Percentiles rank a stretch among this genome's conserved stretches.
These are phyloP conservation scores for Venturia oleaginea DNA, from an alignment of 2,329 filamentous ascomycete genomes.

Conservation along the genomic window DNA sequence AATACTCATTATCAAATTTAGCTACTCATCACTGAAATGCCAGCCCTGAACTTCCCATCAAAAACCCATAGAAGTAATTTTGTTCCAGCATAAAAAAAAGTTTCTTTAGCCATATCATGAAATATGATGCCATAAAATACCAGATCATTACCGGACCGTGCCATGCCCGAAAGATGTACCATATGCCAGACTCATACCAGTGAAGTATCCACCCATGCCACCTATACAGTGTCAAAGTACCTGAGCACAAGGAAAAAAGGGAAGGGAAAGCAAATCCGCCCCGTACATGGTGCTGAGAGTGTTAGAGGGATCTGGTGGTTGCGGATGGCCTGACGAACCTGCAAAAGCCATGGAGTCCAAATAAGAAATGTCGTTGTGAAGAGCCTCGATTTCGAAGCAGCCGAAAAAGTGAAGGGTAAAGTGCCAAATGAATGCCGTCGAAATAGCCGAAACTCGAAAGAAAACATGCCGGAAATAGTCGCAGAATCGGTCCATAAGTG, in stretches of 20 bases:
- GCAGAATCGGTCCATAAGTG: neutral
- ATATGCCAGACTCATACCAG: neutral
- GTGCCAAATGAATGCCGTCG: slow-evolving; percentile 3
- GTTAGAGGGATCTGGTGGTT: neutral
- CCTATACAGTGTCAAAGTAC: neutral
- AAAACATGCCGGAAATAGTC: slow-evolving; percentile 2
- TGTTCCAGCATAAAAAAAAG: neutral
- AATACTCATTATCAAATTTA: neutral
- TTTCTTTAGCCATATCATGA: neutral
- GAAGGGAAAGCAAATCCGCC: neutral
- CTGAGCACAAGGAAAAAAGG: neutral
- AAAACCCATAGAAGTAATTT: neutral
- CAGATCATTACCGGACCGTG: neutral
- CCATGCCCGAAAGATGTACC: neutral
- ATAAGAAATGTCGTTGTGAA: neutral
- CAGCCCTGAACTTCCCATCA: neutral
- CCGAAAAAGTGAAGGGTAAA: neutral
- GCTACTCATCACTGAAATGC: neutral
- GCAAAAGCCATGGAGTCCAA: neutral
- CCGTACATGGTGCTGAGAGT: neutral
- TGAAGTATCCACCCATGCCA: neutral
- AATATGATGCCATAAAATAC: slow-evolving; percentile 1
- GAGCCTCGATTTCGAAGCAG: neutral
- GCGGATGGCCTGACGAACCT: neutral
- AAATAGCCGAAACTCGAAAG: neutral